Evolutionary conservation across 2,329 filamentous ascomycete species (phyloP), one percentile per base, ranked within the genome.

Genomic region (Pseudopithomyces chartarum): DNA sequence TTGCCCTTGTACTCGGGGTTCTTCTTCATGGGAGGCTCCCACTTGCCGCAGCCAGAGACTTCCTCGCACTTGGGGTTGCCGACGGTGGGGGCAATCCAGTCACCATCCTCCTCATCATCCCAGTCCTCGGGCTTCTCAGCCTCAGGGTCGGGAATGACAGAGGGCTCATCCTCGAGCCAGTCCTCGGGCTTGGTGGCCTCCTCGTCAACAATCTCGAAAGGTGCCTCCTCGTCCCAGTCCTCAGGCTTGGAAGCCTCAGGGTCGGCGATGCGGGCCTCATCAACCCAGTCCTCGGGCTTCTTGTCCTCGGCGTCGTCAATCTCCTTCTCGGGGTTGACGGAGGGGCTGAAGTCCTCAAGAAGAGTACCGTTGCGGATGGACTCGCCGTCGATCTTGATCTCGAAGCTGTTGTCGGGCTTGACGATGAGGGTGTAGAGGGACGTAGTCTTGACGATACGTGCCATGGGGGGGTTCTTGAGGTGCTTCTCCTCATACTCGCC

Each of bases 401-500:
- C 85, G 79, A 90, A 97, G 71, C 91, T 94, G 85, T 98, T 96
- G 84, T 99, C 93, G 72, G 93, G 92, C 79, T 94, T 90, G 76
- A 99, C 91, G 70, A 97, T 92, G 70, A 99, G 85, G 59, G 95
- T 98, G 86, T 99, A 99, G 62, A 99, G 89, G 78, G 94, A 90
- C 62, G 91, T 90, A 62, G 91, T 89, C 88, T 97, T 98, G 82
- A 88, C 85, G 73, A 96, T 95, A 77, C 89, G 90, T 75, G 93
- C 93, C 57, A 89, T 85, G 60, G 95, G 93, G 64, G 94, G 89
- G 70, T 85, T 85, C 76, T 86, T 87, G 63, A 99, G 86, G 82
- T 99, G 95, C 89, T 99, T 99, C 90, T 99, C 95, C 86, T 99
- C 94, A 74, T 99, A 99, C 81, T 97, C 92, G 83, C 94, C 94